Percentiles rank a stretch among this genome's conserved stretches.
phyloP scores from a whole-genome alignment of 768 basidiomycete genomes.

The Amyloporia xantha region DNA sequence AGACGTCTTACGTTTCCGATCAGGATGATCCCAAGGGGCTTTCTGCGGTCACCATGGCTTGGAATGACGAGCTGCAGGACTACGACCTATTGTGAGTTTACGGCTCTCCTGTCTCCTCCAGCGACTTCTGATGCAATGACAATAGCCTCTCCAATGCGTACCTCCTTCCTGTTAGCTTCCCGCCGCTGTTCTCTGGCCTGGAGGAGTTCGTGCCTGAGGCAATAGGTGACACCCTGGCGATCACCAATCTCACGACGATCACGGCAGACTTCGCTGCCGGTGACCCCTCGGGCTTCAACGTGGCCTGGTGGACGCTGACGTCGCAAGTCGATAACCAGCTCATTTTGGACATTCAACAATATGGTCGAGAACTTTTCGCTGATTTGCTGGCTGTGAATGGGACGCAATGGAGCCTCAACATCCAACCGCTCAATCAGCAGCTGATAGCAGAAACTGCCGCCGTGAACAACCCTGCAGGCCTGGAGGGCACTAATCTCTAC shows the following conservation, averaged over 20 bases:
- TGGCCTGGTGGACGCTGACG: background rate
- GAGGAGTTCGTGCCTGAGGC: background rate
- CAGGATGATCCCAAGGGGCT: background rate
- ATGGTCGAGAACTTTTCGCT: background rate
- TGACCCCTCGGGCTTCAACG: background rate
- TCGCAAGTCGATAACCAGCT: background rate
- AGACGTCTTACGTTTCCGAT: background rate
- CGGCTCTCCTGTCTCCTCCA: background rate
- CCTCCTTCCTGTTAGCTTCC: background rate
- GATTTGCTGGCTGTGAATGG: background rate
- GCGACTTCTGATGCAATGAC: background rate
- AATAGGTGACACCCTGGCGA: background rate
- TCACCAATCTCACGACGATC: background rate
- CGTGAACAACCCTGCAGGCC: background rate
- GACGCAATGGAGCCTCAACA: background rate
- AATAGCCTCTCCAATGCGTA: background rate
- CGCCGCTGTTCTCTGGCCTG: background rate
- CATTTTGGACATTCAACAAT: background rate
- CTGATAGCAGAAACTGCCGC: background rate
- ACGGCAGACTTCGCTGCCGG: background rate
- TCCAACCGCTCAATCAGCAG: background rate
- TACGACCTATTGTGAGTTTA: background rate
- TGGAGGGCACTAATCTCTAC: background rate
- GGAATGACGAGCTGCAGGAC: background rate
- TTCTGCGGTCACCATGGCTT: background rate